Evolutionary conservation across 2,329 filamentous ascomycete species (phyloP), one percentile per base, ranked within the genome.

Genomic region (Didymosphaeria variabile): DNA sequence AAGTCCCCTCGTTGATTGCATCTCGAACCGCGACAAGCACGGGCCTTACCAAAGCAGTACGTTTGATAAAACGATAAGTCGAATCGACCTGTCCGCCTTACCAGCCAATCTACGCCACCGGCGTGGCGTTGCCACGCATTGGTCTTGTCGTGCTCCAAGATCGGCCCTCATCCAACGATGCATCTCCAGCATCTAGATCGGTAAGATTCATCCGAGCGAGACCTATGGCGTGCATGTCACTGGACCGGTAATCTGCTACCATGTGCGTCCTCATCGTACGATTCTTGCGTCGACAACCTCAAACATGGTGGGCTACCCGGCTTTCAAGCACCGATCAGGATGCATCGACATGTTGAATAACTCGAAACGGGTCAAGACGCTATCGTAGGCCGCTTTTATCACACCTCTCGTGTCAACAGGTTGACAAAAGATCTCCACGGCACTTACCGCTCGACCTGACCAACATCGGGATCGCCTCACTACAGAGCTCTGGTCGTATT

Each of bases 1-100:
- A 19, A 50, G 26, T n/a, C 26, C 23, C n/a, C 44, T 57, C 23
- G 38, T 31, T 51, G 45, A 23, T 57, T 44, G 45, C 45, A 51
- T 45, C 55, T 57, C 45, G 46, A 51, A 46, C 55, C 55, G 38
- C 34, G 45, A 23, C 19, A 40, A 49, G 9, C 40, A 46, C 53
- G 5, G 9, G 8, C n/a, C 10, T 26, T 36, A 19, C 53, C 4
- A 45, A 19, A 26, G 15, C 23, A 17, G 5, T 34, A 45, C 38
- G n/a, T 36, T 6, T 29, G 31, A 23, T 6, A 31, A 26, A 38
- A 19, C 13, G 26, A 26, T 5, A 15, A 47, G 26, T 45, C 40
- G 52, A 46, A 5, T 38, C 38, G 47, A 45, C 47, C 17, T 58
- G 38, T 26, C 47, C 17, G 17, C 36, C 31, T 36, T 21, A 57